Base-by-base conservation (phyloP, 768 basidiomycete genomes). In the Calocybe cyanea region DNA sequence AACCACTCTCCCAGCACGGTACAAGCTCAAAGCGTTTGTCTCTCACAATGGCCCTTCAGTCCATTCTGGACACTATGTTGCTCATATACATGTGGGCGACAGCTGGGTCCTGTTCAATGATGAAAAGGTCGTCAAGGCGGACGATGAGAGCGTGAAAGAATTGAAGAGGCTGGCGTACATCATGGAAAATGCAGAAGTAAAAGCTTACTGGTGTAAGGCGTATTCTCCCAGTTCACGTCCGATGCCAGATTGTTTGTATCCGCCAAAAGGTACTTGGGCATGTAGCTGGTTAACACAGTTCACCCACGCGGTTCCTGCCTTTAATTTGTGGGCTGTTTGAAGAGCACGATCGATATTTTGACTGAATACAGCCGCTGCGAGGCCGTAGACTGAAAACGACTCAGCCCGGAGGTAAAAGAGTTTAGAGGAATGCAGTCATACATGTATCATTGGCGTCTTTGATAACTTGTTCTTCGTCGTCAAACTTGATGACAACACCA, bases 41-140 rank as follows among this genome's bases (percentile, higher is more conserved):
- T 96, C 93, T 40, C 95, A 99, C 72, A 98, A 96, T 58, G 94
- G 95, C 0, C 88, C 90, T 0, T 93, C 90, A 0, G 92, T 94
- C 19, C 95, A 97, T 60, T 95, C 92, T 0, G 94, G 87, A 0
- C 94, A 92, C 56, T 95, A 96, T 57, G 90, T 94, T 10, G 89
- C 89, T 19, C 90, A 94, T 58, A 75, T 91, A 23, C 69, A 75
- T 43, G 58, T 62, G 4, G 77, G 68, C 25, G 78, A 73, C 17
- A 72, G 74, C 8, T 95, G 95, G 92, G 86, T 94, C 45, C 63
- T 98, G 57, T 96, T 93, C 64, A 96, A 97, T 57, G 95, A 97
- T 60, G 92, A 94, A 68, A 95, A 93, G 69, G 93, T 94, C 3
- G 93, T 96, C 8, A 83, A 78, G 63, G 93, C 93, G 2, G 91